These are phyloP conservation scores for Solanum sejunctum DNA, from an alignment of 257 asterid species.

Conservation along the genomic window DNA sequence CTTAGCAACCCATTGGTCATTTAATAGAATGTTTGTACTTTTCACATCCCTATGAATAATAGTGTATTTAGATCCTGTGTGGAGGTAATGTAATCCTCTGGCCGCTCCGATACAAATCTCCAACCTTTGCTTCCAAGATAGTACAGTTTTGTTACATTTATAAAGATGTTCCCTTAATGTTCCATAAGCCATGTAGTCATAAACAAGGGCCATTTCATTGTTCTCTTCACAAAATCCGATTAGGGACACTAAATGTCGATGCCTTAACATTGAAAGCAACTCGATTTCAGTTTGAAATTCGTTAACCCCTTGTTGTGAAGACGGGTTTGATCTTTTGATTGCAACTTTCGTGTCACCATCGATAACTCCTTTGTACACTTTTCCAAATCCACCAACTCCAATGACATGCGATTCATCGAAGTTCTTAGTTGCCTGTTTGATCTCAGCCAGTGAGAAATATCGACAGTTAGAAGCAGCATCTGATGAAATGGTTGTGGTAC, in stretches of 20 bases:
- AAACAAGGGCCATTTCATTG: slow-evolving; percentile 76
- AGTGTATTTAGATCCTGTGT: slow-evolving; percentile 72
- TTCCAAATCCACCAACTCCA: slow-evolving; percentile 90
- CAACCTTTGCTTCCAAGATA: slow-evolving; percentile 74
- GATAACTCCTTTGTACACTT: slow-evolving; percentile 67
- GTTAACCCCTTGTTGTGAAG: slow-evolving; percentile 73
- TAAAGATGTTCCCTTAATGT: slow-evolving; percentile 79
- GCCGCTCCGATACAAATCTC: slow-evolving; percentile 82
- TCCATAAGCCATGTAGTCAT: slow-evolving; percentile 76
- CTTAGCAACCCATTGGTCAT: slow-evolving; percentile 84
- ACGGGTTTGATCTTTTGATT: slow-evolving; percentile 76
- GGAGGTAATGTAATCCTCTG: slow-evolving; percentile 77
- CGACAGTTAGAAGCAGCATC: slow-evolving; percentile 80
- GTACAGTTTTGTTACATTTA: slow-evolving; percentile 37
- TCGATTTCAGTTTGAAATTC: slow-evolving; percentile 87
- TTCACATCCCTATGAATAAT: slow-evolving; percentile 89
- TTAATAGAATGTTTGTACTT: slow-evolving; percentile 69
- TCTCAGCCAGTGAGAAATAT: slow-evolving; percentile 63
- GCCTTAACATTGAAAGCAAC: slow-evolving; percentile 69
- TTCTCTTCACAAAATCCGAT: slow-evolving; percentile 82
- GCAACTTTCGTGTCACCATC: slow-evolving; percentile 60
- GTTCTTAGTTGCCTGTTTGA: slow-evolving; percentile 58
- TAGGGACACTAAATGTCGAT: slow-evolving; percentile 70
- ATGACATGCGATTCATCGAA: slow-evolving; percentile 76
- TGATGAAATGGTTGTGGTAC: slow-evolving; percentile 41